These are phyloP conservation scores for Aspergillus niger DNA, from an alignment of 2,329 filamentous ascomycete species.

Conservation along the genomic window DNA sequence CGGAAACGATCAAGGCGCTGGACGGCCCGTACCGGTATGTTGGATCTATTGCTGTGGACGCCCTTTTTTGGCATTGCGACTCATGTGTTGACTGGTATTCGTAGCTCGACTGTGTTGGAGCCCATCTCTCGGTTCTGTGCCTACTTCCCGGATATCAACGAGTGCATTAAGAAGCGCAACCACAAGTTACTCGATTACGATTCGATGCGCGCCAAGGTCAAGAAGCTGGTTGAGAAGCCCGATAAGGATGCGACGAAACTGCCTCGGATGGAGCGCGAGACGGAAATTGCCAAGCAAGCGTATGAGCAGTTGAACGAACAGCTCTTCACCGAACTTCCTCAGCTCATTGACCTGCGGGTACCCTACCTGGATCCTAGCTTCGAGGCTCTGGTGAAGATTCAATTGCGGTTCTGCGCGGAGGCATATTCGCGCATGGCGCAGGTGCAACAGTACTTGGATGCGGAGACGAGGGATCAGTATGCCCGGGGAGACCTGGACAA, in stretches of 20 bases:
- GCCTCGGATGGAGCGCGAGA: constrained; percentile 92
- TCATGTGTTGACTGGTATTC: not conserved
- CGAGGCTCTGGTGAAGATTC: constrained; percentile 97
- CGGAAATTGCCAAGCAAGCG: constrained; percentile 86
- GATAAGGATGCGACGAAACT: constrained; percentile 98
- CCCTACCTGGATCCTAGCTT: constrained; percentile 97
- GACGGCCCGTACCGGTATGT: constrained; percentile 86
- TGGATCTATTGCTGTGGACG: not conserved
- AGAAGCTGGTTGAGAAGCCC: constrained; percentile 95
- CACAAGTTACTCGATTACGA: constrained; percentile 99
- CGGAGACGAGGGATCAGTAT: constrained; percentile 94
- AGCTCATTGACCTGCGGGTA: constrained; percentile 93
- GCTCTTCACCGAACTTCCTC: constrained; percentile 85
- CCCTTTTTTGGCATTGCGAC: too few species aligned
- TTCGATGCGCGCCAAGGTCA: constrained; percentile 90
- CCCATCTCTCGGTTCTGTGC: constrained; percentile 95
- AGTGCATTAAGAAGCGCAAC: constrained; percentile 98
- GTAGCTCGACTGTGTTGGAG: constrained; percentile 84
- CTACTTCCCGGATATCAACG: constrained; percentile 98
- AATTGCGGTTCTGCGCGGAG: constrained; percentile 95
- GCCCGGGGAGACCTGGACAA: constrained; percentile 89
- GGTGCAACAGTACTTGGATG: constrained; percentile 96
- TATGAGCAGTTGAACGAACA: constrained; percentile 99
- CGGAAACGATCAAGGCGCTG: constrained; percentile 96
- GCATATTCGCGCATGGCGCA: constrained; percentile 98